Base-by-base conservation (phyloP, 805 yeast genomes). In the Maudiozyma bulderi region DNA sequence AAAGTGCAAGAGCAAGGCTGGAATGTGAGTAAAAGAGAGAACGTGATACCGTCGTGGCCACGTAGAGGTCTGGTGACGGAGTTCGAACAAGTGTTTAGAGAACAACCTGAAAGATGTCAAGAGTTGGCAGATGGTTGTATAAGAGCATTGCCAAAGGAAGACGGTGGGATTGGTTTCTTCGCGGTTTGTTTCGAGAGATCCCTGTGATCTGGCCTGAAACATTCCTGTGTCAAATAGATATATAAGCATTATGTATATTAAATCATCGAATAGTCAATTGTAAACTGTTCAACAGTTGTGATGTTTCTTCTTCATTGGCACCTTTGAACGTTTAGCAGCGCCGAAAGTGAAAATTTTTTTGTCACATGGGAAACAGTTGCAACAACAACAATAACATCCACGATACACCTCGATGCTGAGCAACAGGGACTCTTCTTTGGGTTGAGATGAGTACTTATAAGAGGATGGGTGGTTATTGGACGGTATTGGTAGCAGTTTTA, bases 161-260 rank as follows among this genome's bases (percentile, higher is more conserved):
- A 93, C 64, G 99, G 98, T 32, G 99, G 99, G n/a, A 93, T 93
- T 58, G 99, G 99, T 0, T 93, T 93, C 63, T 93, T 93, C 67
- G 98, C 97, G 0, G 98, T 90, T 1, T 82, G 93, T 49, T 91
- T 93, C 63, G 85, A 86, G 42, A 49, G 54, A 44, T 44, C 41
- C 37, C 10, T 44, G 5, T 48, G 41, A 28, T 9, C 13, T 7
- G 13, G 3, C 34, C 34, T 20, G 26, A 20, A 20, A 20, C 2
- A 20, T 20, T 20, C 26, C 26, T 20, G 13, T 33, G 7, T 5
- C 32, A 8, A 31, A 42, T 31, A 29, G 7, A 30, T 42, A 31
- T 6, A 13, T 10, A 13, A 42, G 15, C 9, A 42, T 30, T 14
- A 28, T 42, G 11, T 42, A 20, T 15, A 28, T 14, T 20, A 20